Conservation (phyloP, 2,329 filamentous ascomycete genomes). For the Talaromyces pinophilus region DNA sequence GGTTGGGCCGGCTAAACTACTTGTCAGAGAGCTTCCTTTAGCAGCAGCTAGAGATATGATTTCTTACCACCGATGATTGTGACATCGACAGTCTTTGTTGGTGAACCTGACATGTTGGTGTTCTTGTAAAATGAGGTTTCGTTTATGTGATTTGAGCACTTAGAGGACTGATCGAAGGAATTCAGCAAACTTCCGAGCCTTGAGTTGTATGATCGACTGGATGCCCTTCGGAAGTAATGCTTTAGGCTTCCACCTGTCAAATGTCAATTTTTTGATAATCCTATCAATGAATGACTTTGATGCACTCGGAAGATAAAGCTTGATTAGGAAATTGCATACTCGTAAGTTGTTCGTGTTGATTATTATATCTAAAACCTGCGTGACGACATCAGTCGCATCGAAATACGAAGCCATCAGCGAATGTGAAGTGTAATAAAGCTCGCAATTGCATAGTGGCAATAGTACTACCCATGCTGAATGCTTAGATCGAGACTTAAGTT, state of each 20-base stretch:
- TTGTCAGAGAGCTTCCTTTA: neutral
- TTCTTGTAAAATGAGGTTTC: neutral
- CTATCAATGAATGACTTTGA: neutral
- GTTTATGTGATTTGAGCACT: neutral
- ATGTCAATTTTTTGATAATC: neutral
- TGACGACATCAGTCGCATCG: neutral
- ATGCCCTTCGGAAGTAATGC: neutral
- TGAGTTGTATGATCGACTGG: neutral
- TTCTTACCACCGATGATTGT: conserved; percentile 14
- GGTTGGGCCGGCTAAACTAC: neutral
- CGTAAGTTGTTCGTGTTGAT: neutral
- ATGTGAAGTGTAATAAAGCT: neutral
- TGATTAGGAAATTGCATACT: neutral
- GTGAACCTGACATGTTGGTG: neutral
- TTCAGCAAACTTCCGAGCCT: neutral
- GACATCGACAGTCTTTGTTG: conserved; percentile 3
- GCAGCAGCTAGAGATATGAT: neutral
- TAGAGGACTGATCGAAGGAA: neutral
- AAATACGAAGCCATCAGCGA: neutral
- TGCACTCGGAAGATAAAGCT: neutral
- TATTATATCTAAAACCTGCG: neutral
- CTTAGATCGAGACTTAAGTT: neutral
- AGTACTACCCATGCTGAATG: neutral
- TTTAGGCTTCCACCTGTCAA: neutral
- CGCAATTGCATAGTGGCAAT: neutral